These are phyloP conservation scores for Sarocladium strictum DNA, from an alignment of 2,329 filamentous ascomycete species.

Conservation along the genomic window DNA sequence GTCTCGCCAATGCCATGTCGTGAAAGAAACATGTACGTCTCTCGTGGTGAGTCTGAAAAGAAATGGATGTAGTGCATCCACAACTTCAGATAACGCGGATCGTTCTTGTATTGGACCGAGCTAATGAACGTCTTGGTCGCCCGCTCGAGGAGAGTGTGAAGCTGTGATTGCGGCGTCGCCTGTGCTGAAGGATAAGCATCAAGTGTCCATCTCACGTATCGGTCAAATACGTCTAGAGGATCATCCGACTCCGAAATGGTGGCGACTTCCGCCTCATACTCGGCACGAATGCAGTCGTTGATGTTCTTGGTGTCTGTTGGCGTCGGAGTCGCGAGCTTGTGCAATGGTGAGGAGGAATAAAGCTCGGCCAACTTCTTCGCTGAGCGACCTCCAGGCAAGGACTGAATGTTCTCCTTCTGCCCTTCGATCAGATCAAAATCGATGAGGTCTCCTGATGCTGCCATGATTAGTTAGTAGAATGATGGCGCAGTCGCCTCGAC, in stretches of 20 bases:
- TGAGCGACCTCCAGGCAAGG: conserved; percentile 79
- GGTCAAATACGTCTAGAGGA: conserved; percentile 89
- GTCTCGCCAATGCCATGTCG: conserved; percentile 82
- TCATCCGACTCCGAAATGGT: conserved; percentile 84
- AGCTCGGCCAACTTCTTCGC: conserved; percentile 81
- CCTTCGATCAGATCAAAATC: conserved; percentile 90
- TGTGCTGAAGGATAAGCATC: conserved; percentile 93
- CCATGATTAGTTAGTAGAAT: conserved; percentile 32
- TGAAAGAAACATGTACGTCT: conserved; percentile 86
- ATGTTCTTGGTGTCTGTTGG: conserved; percentile 69
- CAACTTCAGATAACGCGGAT: conserved; percentile 84
- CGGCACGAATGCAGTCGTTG: conserved; percentile 72
- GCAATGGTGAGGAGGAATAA: conserved; percentile 62
- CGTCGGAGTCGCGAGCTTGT: conserved; percentile 55
- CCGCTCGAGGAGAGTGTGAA: conserved; percentile 82
- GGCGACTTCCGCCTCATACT: conserved; percentile 80
- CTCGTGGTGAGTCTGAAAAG: conserved; percentile 87
- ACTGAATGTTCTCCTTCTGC: conserved; percentile 97
- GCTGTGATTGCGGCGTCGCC: conserved; percentile 83
- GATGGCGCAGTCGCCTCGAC: neutral
- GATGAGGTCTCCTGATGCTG: conserved; percentile 47
- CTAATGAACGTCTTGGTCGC: conserved; percentile 85
- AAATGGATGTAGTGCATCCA: conserved; percentile 93
- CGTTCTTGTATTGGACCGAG: conserved; percentile 87
- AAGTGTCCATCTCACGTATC: conserved; percentile 95